Conservation (phyloP, 257 asterid species). For the Coffea canephora region DNA sequence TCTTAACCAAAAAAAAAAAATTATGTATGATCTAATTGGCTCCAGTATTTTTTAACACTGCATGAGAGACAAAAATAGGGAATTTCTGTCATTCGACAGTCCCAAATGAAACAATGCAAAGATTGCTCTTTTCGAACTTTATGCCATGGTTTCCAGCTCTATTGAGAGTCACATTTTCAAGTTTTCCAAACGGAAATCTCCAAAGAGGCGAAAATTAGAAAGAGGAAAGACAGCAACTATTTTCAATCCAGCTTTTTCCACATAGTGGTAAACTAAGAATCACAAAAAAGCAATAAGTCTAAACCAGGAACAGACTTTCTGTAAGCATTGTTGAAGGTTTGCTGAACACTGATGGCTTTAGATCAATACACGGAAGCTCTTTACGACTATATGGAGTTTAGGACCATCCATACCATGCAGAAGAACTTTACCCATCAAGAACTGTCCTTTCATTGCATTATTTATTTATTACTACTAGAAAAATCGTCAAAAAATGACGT, state of each 20-base stretch:
- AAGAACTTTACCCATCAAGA: background rate
- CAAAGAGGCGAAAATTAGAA: background rate
- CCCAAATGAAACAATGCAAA: background rate
- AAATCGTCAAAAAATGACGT: background rate
- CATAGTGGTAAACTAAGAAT: too few species aligned
- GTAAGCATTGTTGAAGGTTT: background rate
- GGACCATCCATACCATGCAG: background rate
- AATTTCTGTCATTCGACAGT: background rate
- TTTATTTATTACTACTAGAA: background rate
- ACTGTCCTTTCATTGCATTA: background rate
- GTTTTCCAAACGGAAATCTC: background rate
- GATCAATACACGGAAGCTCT: background rate
- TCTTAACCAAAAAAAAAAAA: conserved; percentile 2
- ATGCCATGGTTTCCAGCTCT: background rate
- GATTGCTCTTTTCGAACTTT: background rate
- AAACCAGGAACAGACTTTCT: background rate
- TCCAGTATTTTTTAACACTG: background rate
- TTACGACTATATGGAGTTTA: background rate
- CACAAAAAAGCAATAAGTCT: background rate
- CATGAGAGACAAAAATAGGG: background rate
- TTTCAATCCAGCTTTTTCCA: background rate
- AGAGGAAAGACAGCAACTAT: background rate
- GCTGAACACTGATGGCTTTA: background rate
- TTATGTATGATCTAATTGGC: background rate
- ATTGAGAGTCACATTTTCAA: background rate